phyloP scores from a whole-genome alignment of 108 stramenopile genomes.

The Cyclostephanos tholiformis region DNA sequence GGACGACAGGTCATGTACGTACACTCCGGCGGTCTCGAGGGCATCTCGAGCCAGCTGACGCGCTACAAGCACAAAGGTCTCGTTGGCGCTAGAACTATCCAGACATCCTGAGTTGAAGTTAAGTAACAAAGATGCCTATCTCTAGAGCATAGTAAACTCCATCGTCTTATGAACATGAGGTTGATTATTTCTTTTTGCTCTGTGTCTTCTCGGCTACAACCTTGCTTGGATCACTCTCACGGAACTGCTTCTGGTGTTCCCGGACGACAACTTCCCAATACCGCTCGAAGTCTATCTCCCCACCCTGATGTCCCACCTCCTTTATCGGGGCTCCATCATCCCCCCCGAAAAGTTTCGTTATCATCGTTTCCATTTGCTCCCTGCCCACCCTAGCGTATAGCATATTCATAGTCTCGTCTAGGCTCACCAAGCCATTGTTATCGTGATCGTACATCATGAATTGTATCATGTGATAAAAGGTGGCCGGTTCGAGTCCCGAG shows the following conservation, averaged over 20 bases:
- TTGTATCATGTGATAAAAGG: constrained; percentile 84
- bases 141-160: no score
- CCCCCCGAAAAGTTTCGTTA: constrained; percentile 53
- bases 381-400: constrained; percentile 85
- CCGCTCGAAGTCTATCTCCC: constrained; percentile 70
- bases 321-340: constrained; percentile 62
- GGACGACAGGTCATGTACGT: constrained; percentile 85
- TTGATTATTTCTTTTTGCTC: constrained; percentile 33
- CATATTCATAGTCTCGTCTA: constrained; percentile 93
- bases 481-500: constrained; percentile 84
- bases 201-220: constrained; percentile 44
- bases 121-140: not conserved
- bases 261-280: constrained; percentile 71
- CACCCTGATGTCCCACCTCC: constrained; percentile 75
- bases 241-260: constrained; percentile 59
- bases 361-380: constrained; percentile 66
- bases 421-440: constrained; percentile 69
- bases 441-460: constrained; percentile 90
- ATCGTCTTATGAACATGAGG: no score
- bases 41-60: constrained; percentile 82
- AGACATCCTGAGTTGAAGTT: constrained; percentile 7
- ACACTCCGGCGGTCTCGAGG: constrained; percentile 92
- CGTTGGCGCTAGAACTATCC: constrained; percentile 48
- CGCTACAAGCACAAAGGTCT: constrained; percentile 88
- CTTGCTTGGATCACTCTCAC: constrained; percentile 50